These are phyloP conservation scores for Zymoseptoria brevis DNA, from an alignment of 2,329 filamentous ascomycete species.

Conservation along the genomic window DNA sequence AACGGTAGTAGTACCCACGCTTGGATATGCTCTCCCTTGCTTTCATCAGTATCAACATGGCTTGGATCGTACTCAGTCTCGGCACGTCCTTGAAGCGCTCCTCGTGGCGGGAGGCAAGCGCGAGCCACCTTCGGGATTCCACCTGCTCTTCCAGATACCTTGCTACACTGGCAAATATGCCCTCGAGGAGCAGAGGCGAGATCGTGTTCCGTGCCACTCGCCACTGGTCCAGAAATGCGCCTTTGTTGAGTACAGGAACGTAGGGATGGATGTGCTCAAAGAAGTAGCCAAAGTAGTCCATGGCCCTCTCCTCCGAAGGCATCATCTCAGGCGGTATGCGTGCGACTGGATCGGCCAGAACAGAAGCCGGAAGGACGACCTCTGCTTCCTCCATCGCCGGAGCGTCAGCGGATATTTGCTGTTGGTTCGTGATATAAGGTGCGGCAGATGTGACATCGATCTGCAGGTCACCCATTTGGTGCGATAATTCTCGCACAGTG, in stretches of 20 bases:
- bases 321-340: constrained; percentile 88
- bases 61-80: constrained; percentile 83
- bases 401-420: constrained; percentile 47
- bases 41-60: constrained; percentile 77
- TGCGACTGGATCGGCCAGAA: constrained; percentile 65
- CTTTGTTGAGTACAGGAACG: constrained; percentile 77
- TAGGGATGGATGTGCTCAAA: constrained; percentile 89
- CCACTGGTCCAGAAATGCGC: constrained; percentile 84
- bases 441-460: constrained; percentile 83
- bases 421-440: constrained; percentile 70
- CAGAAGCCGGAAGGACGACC: constrained; percentile 59
- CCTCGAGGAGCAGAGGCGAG: constrained; percentile 81
- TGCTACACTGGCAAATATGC: constrained; percentile 82
- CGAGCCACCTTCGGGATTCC: constrained; percentile 86
- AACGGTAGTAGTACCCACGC: constrained; percentile 90
- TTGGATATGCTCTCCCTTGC: constrained; percentile 88
- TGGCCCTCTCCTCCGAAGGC: constrained; percentile 74
- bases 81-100: constrained; percentile 91
- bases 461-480: constrained; percentile 76
- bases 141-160: constrained; percentile 74
- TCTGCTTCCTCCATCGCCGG: constrained; percentile 67
- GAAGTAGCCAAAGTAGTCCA: constrained; percentile 83
- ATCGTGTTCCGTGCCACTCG: constrained; percentile 71
- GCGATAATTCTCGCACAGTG: constrained; percentile 23
- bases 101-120: constrained; percentile 78